These are phyloP conservation scores for Alternaria metachromatica DNA, from an alignment of 2,329 filamentous ascomycete genomes.

Conservation along the genomic window DNA sequence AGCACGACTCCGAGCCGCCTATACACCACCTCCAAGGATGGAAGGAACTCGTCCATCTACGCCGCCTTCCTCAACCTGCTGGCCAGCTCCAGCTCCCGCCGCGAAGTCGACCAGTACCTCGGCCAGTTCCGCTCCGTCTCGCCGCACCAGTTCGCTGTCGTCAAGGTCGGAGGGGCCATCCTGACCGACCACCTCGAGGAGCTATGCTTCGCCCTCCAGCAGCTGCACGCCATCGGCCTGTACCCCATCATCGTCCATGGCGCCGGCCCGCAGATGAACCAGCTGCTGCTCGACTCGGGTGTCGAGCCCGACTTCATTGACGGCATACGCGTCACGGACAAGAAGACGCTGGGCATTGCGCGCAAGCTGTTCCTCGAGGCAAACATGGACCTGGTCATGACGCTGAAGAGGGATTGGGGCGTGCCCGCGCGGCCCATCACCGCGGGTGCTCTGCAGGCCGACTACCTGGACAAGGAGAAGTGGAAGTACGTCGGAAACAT, in stretches of 20 bases:
- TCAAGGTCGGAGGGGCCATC: conserved; percentile 97
- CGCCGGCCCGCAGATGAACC: conserved; percentile 93
- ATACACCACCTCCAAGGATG: conserved; percentile 44
- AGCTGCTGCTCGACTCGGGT: conserved; percentile 84
- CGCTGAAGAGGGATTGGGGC: conserved; percentile 81
- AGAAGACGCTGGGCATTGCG: conserved; percentile 89
- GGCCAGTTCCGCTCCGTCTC: conserved; percentile 97
- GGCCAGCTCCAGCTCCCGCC: conserved; percentile 94
- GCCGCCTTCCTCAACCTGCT: conserved; percentile 88
- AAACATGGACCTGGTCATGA: conserved; percentile 90
- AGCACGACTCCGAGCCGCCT: conserved; percentile 35
- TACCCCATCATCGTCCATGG: conserved; percentile 97
- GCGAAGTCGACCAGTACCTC: conserved; percentile 96
- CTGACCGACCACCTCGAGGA: conserved; percentile 93
- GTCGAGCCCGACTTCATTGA: conserved; percentile 96
- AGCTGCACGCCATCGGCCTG: conserved; percentile 92
- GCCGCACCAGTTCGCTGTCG: conserved; percentile 95
- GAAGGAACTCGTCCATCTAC: conserved; percentile 46
- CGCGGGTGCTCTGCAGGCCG: conserved; percentile 86
- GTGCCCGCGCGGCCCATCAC: conserved; percentile 89
- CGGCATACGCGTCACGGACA: conserved; percentile 93
- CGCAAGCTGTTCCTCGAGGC: conserved; percentile 93
- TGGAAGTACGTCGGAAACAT: conserved; percentile 97
- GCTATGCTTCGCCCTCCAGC: conserved; percentile 85
- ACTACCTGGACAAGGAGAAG: conserved; percentile 95